Percentiles rank a stretch among this genome's conserved stretches.
Conservation (phyloP, 495 filamentous ascomycete species). For the Zalerion maritima region DNA sequence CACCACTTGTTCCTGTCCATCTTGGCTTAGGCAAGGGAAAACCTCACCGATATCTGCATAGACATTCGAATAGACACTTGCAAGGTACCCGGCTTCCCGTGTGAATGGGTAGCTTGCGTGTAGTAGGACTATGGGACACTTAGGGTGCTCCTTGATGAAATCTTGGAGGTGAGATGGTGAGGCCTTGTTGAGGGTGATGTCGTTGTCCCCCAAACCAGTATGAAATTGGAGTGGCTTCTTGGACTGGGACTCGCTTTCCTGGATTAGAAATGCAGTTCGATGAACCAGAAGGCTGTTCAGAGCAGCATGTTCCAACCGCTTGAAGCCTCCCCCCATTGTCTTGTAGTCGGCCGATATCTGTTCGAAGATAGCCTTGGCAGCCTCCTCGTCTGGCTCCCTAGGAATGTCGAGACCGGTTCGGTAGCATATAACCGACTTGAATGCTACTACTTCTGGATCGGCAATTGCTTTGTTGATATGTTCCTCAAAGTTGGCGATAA, state of each 20-base stretch:
- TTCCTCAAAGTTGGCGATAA: slow-evolving; percentile 31
- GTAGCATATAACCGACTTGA: slow-evolving; percentile 80
- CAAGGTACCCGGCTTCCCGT: slow-evolving; percentile 67
- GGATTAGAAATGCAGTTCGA: slow-evolving; percentile 34
- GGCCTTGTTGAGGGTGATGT: slow-evolving; percentile 52
- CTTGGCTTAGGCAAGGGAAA: slow-evolving; percentile 66
- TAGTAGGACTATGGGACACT: slow-evolving; percentile 63
- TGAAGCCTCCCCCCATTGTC: slow-evolving; percentile 15
- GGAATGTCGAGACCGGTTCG: slow-evolving; percentile 55
- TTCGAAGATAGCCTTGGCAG: slow-evolving; percentile 12
- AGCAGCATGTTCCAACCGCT: slow-evolving; percentile 44
- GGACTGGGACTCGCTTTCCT: slow-evolving; percentile 16
- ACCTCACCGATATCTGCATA: slow-evolving; percentile 81
- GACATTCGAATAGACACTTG: slow-evolving; percentile 65
- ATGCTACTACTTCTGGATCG: slow-evolving; percentile 60
- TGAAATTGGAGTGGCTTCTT: slow-evolving; percentile 78
- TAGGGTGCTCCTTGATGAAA: slow-evolving; percentile 53
- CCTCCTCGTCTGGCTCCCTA: slow-evolving; percentile 11
- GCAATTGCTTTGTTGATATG: slow-evolving; percentile 37
- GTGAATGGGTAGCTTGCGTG: slow-evolving; percentile 81
- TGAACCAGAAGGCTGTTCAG: slow-evolving; percentile 56
- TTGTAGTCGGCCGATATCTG: slow-evolving; percentile 15
- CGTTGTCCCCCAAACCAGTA: slow-evolving; percentile 74
- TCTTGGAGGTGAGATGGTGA: slow-evolving; percentile 67
- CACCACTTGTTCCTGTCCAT: slow-evolving; percentile 62